Base-by-base conservation (phyloP, 2,329 filamentous ascomycete genomes). In the Sporothrix schenckii region DNA sequence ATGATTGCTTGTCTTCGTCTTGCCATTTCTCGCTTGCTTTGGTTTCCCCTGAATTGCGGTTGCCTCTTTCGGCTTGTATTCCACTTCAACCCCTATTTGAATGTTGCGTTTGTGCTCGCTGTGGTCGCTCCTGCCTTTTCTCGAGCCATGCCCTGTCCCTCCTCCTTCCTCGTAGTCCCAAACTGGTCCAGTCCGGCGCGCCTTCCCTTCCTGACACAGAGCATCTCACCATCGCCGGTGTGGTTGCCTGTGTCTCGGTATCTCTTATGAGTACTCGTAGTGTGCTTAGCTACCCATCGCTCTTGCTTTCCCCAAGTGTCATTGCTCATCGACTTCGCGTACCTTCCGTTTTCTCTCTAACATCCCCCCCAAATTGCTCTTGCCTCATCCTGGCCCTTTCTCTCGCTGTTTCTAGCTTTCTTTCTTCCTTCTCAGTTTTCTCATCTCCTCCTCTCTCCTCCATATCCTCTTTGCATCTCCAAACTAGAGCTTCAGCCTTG, bases 1-100 rank as follows among this genome's bases (percentile, higher is more conserved):
- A 30, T 30, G 27, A 30, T 30, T 30, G 27, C 27, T 30, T 44
- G 41, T 44, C 41, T 44, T 44, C 13, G 27, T 58, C 16, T 60
- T 41, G 30, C 24, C 21, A 30, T 27, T 30, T 60, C 41, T 16
- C 11, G 41, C 41, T 4, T 44, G 41, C 14, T 44, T 14, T 44
- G 4, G 16, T 30, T 30, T 66, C 61, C 50, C 50, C 50, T 54
- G 47, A 11, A 16, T 63, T 47, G n/a, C 21, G 27, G 47, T 67
- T 67, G 47, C 56, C 61, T 67, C 53, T 61, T 58, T 56, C 47
- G 44, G 44, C 10, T n/a, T 44, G 56, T 44, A 61, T 61, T 44
- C 56, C 56, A 61, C 56, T 24, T 44, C 53, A 24, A 34, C 56
- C 56, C 56, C 56, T 61, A 61, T 61, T 61, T 9, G 56, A 44